These are phyloP conservation scores for Colletotrichum lentis DNA, from an alignment of 2,329 filamentous ascomycete genomes.

Conservation along the genomic window DNA sequence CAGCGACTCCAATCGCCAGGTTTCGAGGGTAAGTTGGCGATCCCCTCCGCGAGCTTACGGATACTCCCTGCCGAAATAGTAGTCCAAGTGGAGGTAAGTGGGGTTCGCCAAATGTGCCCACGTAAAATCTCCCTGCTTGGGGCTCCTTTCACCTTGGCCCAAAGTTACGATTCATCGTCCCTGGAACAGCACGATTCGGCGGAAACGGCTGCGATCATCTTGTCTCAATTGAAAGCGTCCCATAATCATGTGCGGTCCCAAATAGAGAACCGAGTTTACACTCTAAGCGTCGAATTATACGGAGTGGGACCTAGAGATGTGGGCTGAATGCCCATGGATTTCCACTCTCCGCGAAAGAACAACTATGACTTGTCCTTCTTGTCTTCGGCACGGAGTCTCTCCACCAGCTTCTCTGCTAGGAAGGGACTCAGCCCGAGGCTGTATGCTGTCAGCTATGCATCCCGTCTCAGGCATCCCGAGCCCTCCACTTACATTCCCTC, in stretches of 20 bases:
- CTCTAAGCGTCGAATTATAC: neutral
- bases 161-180: neutral
- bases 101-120: slow-evolving; percentile 2
- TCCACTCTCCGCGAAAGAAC: neutral
- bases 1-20: slow-evolving; percentile 34
- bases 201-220: neutral
- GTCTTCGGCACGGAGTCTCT: slow-evolving; percentile 62
- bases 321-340: too few species aligned
- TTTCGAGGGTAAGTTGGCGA: slow-evolving; percentile 25
- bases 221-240: neutral
- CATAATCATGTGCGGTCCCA: neutral
- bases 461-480: neutral
- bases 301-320: neutral
- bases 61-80: slow-evolving; percentile 24
- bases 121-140: neutral
- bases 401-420: slow-evolving; percentile 61
- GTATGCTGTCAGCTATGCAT: slow-evolving; percentile 40
- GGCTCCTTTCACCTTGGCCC: neutral
- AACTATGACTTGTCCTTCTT: slow-evolving; percentile 42
- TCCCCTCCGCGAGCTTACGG: slow-evolving; percentile 25
- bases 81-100: slow-evolving; percentile 34
- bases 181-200: neutral
- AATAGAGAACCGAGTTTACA: neutral
- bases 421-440: slow-evolving; percentile 65
- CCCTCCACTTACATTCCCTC: slow-evolving; percentile 69